Evolutionary conservation across 2,329 filamentous ascomycete genomes (phyloP), one percentile per base, ranked within the genome.

Genomic region (Fusarium verticillioides): DNA sequence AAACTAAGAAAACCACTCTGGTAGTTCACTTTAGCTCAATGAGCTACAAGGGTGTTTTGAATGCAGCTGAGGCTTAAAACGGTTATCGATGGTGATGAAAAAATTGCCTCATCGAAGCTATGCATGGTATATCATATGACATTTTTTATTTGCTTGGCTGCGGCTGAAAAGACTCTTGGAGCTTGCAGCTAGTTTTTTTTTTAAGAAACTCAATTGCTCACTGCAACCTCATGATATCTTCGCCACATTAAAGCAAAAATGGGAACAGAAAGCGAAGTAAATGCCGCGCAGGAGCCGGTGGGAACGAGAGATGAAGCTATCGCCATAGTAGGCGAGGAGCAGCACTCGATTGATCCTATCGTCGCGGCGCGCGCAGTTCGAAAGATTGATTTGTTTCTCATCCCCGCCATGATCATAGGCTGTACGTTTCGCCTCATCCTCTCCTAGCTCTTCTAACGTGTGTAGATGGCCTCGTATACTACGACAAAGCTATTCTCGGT

Each of bases 401-500:
- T 93, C 39, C 92, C 92, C 0, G 87, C 89, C 18, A 93, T 93
- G 91, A 85, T 88, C 28, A 76, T 91, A 75, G 85, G 85, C 58
- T 85, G 83, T 84, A 69, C 39, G 82, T 74, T 21, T 23, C 23
- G 4, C 4, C 8, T n/a, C 28, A 6, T 44, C 30, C 30, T 16
- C n/a, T n/a, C n/a, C n/a, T n/a, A n/a, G n/a, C n/a, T n/a, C n/a
- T n/a, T n/a, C 23, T 57, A 26, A 49, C 15, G 12, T 3, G 19
- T 21, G 90, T 19, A 83, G 82, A 84, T 61, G 83, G 82, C 47
- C 78, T 84, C 30, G 82, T 84, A 7, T 85, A 85, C 76, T 85
- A 85, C 66, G 83, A 84, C 78, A 84, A 92, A 84, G 92, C 93
- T 12, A 94, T 95, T 69, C 85, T 95, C 6, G 93, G 93, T 23